These are phyloP conservation scores for Boletus vermiculosoides DNA, from an alignment of 768 basidiomycete species.

Conservation along the genomic window DNA sequence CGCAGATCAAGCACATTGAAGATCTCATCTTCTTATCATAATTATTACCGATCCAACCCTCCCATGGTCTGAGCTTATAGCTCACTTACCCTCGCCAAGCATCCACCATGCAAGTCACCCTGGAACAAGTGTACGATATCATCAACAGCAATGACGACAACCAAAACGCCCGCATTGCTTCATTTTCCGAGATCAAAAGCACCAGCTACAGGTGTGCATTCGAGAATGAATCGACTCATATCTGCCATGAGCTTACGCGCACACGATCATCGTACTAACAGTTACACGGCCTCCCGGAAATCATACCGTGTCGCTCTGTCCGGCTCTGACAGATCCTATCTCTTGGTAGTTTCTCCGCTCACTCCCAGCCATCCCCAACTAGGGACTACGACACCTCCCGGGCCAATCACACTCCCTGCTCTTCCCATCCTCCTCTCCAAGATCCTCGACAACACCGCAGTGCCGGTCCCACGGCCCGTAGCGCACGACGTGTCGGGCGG, in stretches of 20 bases:
- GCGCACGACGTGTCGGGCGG: constrained; percentile 43
- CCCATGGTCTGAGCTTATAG: background rate
- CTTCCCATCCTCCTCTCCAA: constrained; percentile 40
- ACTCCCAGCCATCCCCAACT: constrained; percentile 5
- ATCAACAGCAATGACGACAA: constrained; percentile 25
- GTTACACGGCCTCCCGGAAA: constrained; percentile 27
- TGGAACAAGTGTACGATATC: constrained; percentile 32
- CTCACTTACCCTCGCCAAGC: no score
- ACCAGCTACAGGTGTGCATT: constrained; percentile 33
- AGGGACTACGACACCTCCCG: constrained; percentile 1
- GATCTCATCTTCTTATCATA: background rate
- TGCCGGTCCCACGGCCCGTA: constrained; percentile 50
- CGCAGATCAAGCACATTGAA: background rate
- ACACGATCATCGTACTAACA: constrained; percentile 5
- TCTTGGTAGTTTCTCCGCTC: constrained; percentile 25
- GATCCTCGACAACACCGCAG: constrained; percentile 44
- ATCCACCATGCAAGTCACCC: constrained; percentile 19
- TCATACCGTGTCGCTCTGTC: constrained; percentile 30
- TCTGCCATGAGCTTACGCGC: background rate
- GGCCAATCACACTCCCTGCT: constrained; percentile 31
- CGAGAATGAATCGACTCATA: no score
- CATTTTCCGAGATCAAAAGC: constrained; percentile 25
- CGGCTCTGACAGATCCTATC: constrained; percentile 25
- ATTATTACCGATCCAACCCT: background rate
- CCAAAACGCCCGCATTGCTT: constrained; percentile 7